Conservation (phyloP, 2,329 filamentous ascomycete species). For the Penicillium brevicompactum region DNA sequence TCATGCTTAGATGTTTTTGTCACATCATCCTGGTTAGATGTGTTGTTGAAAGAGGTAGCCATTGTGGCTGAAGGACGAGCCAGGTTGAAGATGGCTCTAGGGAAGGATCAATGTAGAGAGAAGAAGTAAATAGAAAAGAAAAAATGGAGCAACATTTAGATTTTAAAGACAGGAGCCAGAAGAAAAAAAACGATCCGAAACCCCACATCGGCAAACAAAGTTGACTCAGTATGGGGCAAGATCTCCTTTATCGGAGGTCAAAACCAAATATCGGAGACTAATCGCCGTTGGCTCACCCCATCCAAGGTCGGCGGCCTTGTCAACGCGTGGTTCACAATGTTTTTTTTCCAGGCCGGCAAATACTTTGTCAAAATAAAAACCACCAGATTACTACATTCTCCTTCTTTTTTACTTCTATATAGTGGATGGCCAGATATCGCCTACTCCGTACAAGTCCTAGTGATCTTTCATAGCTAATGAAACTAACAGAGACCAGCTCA, state of each 20-base stretch:
- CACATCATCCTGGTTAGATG: not conserved
- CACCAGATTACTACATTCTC: no score
- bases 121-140: not conserved
- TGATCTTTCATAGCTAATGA: not conserved
- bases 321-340: not conserved
- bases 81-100: not conserved
- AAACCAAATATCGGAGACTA: not conserved
- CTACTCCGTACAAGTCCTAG: not conserved
- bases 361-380: not conserved
- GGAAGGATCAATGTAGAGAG: not conserved
- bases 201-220: not conserved
- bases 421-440: no score
- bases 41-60: not conserved
- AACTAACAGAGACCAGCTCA: no score
- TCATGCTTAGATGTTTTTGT: not conserved
- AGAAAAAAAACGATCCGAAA: not conserved
- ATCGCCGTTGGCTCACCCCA: not conserved
- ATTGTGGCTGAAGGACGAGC: not conserved
- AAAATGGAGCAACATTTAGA: not conserved
- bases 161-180: not conserved
- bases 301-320: not conserved
- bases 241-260: not conserved
- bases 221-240: not conserved
- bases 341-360: not conserved
- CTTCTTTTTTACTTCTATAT: no score